A percentile compares a stretch with the other conserved stretches of the same genome.
phyloP scores from a whole-genome alignment of 2,329 filamentous ascomycete species.

The Phialocephala sp. region DNA sequence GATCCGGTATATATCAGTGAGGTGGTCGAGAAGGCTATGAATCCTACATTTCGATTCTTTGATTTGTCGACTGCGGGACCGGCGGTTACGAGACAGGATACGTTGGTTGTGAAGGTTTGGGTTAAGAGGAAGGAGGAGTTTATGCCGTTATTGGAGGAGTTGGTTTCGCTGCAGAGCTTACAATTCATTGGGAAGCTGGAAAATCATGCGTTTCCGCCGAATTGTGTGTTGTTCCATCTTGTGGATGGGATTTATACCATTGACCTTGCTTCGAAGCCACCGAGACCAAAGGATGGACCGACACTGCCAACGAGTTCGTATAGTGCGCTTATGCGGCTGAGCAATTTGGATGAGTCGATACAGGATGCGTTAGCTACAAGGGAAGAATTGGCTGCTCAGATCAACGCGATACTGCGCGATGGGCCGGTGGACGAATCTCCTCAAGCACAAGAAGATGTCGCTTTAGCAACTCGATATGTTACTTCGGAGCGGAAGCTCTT shows the following conservation, averaged over 20 bases:
- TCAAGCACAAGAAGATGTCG: constrained; percentile 55
- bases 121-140: constrained; percentile 60
- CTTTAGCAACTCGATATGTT: constrained; percentile 60
- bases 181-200: constrained; percentile 79
- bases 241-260: constrained; percentile 85
- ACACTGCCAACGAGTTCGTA: constrained; percentile 76
- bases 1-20: constrained; percentile 89
- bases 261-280: constrained; percentile 60
- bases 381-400: constrained; percentile 76
- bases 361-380: constrained; percentile 85
- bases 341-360: constrained; percentile 87
- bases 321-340: constrained; percentile 84
- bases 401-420: constrained; percentile 62
- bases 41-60: constrained; percentile 88
- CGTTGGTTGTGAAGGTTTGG: constrained; percentile 77
- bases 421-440: constrained; percentile 51
- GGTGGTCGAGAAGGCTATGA: constrained; percentile 78
- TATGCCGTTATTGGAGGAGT: constrained; percentile 73
- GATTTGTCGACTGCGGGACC: constrained; percentile 71
- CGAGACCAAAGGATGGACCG: constrained; percentile 56
- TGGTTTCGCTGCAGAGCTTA: constrained; percentile 71
- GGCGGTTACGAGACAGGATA: constrained; percentile 67
- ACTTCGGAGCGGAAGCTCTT: constrained; percentile 69
- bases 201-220: constrained; percentile 75
- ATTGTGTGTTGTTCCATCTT: constrained; percentile 85